Base-by-base conservation (phyloP, 805 yeast species). In the Saccharomycopsis amapae region DNA sequence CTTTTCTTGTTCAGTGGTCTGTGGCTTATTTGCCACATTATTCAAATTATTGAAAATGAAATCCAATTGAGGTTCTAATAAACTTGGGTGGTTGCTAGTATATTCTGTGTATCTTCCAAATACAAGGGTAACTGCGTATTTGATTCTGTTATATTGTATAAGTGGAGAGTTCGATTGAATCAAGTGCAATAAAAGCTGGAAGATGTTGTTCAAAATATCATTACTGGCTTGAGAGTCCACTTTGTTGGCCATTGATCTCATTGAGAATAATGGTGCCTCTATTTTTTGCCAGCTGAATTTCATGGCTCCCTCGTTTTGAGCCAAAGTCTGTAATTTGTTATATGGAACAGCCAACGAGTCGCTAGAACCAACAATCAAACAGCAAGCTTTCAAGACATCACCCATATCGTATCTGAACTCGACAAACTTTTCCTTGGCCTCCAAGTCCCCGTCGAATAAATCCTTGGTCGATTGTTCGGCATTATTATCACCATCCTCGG, bases 361-460 rank as follows among this genome's bases (percentile, higher is more conserved):
- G 7, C 75, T 65, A 2, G 94, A 71, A 1, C 97, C 97, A 36
- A 86, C 79, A 2, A 93, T 90, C 1, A 85, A 85, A 55, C 97
- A 85, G 67, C 97, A 88, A 60, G 88, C 95, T 59, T 94, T 94
- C 51, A 93, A 67, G n/a, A 90, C 96, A 61, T 93, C 97, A 32
- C 97, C 97, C 85, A 93, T 85, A 46, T 87, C 96, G 63, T 93
- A 93, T 58, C 99, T 74, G 64, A 90, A 93, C 49, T 87, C 94
- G 57, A 85, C 80, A 62, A 93, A 93, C 62, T 87, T 85, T 59
- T 94, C 98, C 59, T 88, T 95, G 45, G 77, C 83, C 59, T 87
- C 96, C 53, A 69, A 72, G 57, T 85, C 87, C 37, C 73, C 72
- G 22, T 72, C 71, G 56, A 90, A 90, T 17, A 79, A 59, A 42